A percentile compares a stretch with the other conserved stretches of the same genome.
These are phyloP conservation scores for Neurospora sp. DNA, from an alignment of 495 filamentous ascomycete genomes.

Conservation along the genomic window DNA sequence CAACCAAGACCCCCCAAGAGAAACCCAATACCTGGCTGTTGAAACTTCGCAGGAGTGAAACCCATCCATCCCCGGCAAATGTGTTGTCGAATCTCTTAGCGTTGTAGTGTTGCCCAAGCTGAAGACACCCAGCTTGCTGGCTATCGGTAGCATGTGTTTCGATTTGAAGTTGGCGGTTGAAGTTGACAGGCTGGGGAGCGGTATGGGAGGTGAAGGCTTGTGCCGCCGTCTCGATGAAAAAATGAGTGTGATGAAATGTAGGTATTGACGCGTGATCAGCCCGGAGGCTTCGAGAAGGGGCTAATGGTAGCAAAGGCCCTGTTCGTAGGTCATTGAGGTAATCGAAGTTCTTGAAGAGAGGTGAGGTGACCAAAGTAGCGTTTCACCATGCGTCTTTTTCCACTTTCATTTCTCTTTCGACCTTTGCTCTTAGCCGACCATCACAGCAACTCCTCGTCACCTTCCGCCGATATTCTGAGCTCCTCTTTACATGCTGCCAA, in stretches of 20 bases:
- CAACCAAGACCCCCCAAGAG: no score
- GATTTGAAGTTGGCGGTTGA: background rate
- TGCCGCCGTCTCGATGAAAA: background rate
- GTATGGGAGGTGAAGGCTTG: background rate
- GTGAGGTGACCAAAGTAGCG: background rate
- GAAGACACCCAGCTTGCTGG: background rate
- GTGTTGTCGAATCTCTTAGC: background rate
- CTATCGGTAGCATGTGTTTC: background rate
- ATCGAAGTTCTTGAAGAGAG: background rate
- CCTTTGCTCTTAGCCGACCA: no score
- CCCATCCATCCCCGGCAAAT: background rate
- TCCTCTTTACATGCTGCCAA: background rate
- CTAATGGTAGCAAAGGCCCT: background rate
- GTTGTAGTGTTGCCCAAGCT: background rate
- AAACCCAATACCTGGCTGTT: no score
- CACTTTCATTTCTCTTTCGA: background rate
- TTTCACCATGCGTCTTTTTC: no score
- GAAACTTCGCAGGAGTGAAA: no score
- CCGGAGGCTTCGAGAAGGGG: no score
- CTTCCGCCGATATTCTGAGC: background rate
- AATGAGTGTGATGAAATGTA: no score
- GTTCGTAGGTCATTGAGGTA: background rate
- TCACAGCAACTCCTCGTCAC: background rate
- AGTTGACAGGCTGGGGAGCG: background rate
- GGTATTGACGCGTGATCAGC: no score